Evolutionary conservation across 768 basidiomycete species (phyloP), one percentile per base, ranked within the genome.

Genomic region (Kwoniella bestiolae): DNA sequence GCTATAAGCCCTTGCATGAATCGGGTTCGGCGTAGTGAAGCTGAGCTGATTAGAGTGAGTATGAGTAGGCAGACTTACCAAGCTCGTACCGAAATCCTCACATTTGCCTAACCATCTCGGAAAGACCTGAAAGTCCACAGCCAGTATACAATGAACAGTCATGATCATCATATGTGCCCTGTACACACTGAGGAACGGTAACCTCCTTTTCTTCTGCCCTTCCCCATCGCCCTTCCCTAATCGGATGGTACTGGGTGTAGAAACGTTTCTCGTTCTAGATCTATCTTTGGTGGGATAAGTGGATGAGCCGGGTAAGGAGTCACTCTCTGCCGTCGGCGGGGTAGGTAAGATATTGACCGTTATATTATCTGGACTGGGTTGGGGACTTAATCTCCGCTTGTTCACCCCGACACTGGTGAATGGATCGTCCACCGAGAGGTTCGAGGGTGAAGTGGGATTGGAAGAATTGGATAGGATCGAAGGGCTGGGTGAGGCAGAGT

Each of bases 121-220:
- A 74, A 97, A 99, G 26, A 94, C 86, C 0, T 87, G 88, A 73
- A 99, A 99, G 79, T 99, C 95, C 56, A 98, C 95, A 0, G 95
- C 95, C 12, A 98, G 87, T 66, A 99, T 98, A 23, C 89, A 89
- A 46, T 95, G 85, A 35, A 90, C 81, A 0, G 96, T 97, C 85
- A 98, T 87, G 21, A 96, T 83, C 86, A 98, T 89, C 94, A 97
- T 94, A 76, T 96, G 91, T 2, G 94, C 88, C 49, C 96, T 84
- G 78, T 95, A 98, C 0, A 89, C 86, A 11, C 92, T 91, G 61
- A 99, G 79, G 44, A 92, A 89, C 0, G 92, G 87, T 50, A 73
- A 52, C 59, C 57, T 60, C 14, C 45, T 53, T n/a, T 12, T 46
- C 46, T 41, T 26, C 60, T 53, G 25, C 26, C 55, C 9, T 56